These are phyloP conservation scores for Botryotinia convoluta DNA, from an alignment of 2,329 filamentous ascomycete genomes.

Conservation along the genomic window DNA sequence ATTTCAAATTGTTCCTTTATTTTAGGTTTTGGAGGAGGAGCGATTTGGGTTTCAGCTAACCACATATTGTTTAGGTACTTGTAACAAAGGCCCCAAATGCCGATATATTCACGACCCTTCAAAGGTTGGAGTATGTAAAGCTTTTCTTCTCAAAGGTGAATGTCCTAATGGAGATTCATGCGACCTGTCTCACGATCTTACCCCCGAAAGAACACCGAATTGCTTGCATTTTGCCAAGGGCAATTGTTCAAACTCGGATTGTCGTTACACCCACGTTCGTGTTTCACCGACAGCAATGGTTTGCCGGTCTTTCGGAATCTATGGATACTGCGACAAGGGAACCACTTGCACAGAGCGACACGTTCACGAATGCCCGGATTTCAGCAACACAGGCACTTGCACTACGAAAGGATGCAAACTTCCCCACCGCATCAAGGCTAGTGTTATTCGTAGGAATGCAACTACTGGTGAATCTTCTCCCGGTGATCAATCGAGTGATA, in stretches of 20 bases:
- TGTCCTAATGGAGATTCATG: slow-evolving; percentile 78
- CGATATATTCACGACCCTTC: slow-evolving; percentile 78
- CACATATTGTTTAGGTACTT: slow-evolving; percentile 63
- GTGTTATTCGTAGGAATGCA: slow-evolving; percentile 66
- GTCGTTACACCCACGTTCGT: slow-evolving; percentile 81
- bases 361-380: slow-evolving; percentile 90
- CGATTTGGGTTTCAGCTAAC: slow-evolving; percentile 36
- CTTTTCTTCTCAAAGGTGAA: slow-evolving; percentile 74
- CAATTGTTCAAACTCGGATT: slow-evolving; percentile 82
- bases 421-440: slow-evolving; percentile 83
- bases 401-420: slow-evolving; percentile 78
- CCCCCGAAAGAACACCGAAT: slow-evolving; percentile 77
- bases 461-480: slow-evolving; percentile 42
- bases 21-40: slow-evolving; percentile 28
- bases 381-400: slow-evolving; percentile 86
- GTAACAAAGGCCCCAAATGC: slow-evolving; percentile 76
- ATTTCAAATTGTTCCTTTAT: slow-evolving; percentile 33
- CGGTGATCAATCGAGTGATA: slow-evolving; percentile 60
- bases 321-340: slow-evolving; percentile 88
- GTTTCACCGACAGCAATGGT: slow-evolving; percentile 75
- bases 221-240: slow-evolving; percentile 90
- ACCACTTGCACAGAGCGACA: slow-evolving; percentile 76
- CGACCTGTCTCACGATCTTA: slow-evolving; percentile 86
- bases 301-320: slow-evolving; percentile 78
- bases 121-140: slow-evolving; percentile 88